Percentiles rank a stretch among this genome's conserved stretches.
Conservation (phyloP, 2,329 filamentous ascomycete species). For the Clonostachys byssicola region DNA sequence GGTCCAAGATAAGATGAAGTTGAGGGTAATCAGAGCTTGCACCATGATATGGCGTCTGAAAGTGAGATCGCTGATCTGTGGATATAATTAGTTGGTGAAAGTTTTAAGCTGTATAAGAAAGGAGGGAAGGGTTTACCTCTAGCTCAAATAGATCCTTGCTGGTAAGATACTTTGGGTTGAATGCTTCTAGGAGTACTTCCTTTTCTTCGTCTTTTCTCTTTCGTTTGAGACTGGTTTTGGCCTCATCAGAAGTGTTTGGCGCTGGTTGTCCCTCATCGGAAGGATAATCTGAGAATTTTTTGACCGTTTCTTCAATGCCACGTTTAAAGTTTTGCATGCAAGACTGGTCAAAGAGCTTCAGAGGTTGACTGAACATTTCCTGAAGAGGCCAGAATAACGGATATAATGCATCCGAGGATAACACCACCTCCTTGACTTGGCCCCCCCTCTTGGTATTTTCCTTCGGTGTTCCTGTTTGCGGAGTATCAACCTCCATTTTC, state of each 20-base stretch:
- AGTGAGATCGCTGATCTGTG: slow-evolving; percentile 82
- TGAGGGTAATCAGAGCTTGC: slow-evolving; percentile 88
- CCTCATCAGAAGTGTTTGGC: slow-evolving; percentile 56
- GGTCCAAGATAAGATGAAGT: slow-evolving; percentile 91
- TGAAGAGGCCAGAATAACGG: slow-evolving; percentile 93
- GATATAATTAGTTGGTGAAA: not conserved
- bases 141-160: slow-evolving; percentile 93
- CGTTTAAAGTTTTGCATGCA: slow-evolving; percentile 79
- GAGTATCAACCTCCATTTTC: slow-evolving; percentile 63
- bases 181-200: slow-evolving; percentile 44
- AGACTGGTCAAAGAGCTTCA: slow-evolving; percentile 68
- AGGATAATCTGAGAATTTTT: slow-evolving; percentile 44
- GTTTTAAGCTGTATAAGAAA: not conserved
- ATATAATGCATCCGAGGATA: slow-evolving; percentile 68
- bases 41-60: slow-evolving; percentile 94
- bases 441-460: slow-evolving; percentile 19
- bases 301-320: slow-evolving; percentile 64
- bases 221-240: slow-evolving; percentile 63
- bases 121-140: slow-evolving; percentile 53
- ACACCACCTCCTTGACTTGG: slow-evolving; percentile 39
- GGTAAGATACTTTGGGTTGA: slow-evolving; percentile 98
- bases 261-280: slow-evolving; percentile 37
- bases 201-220: slow-evolving; percentile 56
- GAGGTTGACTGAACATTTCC: slow-evolving; percentile 86
- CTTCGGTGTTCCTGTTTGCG: slow-evolving; percentile 27